Base-by-base conservation (phyloP, 441 rosid species). In the Eruca vesicaria region DNA sequence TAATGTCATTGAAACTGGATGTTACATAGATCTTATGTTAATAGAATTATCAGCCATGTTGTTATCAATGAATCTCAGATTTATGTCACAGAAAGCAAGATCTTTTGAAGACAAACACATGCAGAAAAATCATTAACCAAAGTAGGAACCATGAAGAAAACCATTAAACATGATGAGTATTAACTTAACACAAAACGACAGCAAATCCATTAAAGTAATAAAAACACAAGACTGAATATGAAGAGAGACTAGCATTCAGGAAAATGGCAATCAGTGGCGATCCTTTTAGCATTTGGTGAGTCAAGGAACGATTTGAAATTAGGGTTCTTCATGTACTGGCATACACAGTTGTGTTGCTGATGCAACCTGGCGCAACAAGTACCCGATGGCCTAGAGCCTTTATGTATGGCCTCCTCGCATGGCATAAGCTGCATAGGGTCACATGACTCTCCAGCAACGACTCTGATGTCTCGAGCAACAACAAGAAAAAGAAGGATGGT, bases 261-360 rank as follows among this genome's bases (percentile, higher is more conserved):
- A 75, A 88, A 88, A 9, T 90, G 88, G 43, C 99, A 95, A 67
- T 89, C 76, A 61, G 9, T 72, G 5, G 98, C 96, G 50, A 95
- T 94, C 41, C 78, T 92, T 87, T 86, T 92, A 60, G 99, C 98
- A 78, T 92, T 92, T 7, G 96, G 94, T 35, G 91, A 75, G 83
- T 86, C 83, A 16, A 92, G 82, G 53, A 89, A 86, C 77, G 83
- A 83, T 83, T 77, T 84, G 63, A 95, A 85, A 5, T 65, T 82
- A 0, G 96, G 98, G 72, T 92, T 87, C 74, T 70, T 83, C 63
- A 93, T 83, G 85, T 95, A 95, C 45, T 86, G 82, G 89, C 97
- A 95, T 66, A 92, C 91, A 74, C 99, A 95, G 55, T 93, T 98
- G 77, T 85, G 82, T 83, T 95, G 99, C 57, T 88, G 84, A 71